Conservation (phyloP, 163 green algal genomes). For the Prototheca cutis region DNA sequence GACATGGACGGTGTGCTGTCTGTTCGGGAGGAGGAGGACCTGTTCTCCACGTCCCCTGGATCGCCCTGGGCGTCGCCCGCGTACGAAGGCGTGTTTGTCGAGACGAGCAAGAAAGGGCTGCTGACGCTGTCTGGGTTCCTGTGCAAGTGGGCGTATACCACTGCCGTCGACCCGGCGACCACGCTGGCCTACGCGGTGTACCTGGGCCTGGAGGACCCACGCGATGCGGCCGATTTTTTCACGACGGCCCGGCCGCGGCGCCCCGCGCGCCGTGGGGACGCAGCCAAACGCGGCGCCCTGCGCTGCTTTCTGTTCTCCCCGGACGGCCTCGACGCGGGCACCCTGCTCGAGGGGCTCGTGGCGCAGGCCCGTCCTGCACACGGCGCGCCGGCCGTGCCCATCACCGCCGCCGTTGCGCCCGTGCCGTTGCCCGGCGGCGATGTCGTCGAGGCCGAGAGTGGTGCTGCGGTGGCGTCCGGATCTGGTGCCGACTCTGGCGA, state of each 20-base stretch:
- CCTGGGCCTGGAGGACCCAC: constrained; percentile 43
- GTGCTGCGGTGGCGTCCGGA: too few species aligned
- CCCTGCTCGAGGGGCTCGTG: constrained; percentile 38
- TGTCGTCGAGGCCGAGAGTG: not conserved
- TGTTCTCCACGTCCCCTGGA: constrained; percentile 49
- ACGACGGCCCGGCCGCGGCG: constrained; percentile 27
- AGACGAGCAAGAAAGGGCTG: constrained; percentile 9
- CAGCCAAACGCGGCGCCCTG: not conserved
- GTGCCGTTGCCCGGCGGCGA: constrained; percentile 16
- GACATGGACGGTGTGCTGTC: constrained; percentile 47
- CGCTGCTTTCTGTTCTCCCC: constrained; percentile 50
- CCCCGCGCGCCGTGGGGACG: constrained; percentile 17
- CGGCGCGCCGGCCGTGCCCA: not conserved
- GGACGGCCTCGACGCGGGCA: constrained; percentile 40
- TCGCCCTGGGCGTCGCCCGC: constrained; percentile 29
- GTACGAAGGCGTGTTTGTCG: constrained; percentile 28
- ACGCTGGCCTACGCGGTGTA: constrained; percentile 59
- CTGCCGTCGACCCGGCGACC: constrained; percentile 28
- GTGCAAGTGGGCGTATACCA: constrained; percentile 35
- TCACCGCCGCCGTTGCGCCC: constrained; percentile 23
- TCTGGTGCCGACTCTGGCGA: too few species aligned
- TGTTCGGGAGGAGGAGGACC: constrained; percentile 35
- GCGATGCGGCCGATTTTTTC: constrained; percentile 36
- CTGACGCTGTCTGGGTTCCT: constrained; percentile 45
- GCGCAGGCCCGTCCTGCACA: constrained; percentile 15